Evolutionary conservation across 2,329 filamentous ascomycete genomes (phyloP), one percentile per base, ranked within the genome.

Genomic region (Colletotrichum sp.): DNA sequence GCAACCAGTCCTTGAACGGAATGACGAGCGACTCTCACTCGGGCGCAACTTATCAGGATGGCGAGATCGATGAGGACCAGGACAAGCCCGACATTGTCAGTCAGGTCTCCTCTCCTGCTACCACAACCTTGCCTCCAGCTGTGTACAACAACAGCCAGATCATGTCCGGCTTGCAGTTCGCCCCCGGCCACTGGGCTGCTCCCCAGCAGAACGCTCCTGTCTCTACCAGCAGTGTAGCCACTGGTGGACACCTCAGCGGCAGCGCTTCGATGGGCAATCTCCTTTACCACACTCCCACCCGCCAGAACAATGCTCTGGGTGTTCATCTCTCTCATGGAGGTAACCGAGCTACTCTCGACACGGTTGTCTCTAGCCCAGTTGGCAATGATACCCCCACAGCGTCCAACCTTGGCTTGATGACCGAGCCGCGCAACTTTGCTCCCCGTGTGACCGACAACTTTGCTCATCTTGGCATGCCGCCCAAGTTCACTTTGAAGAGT

Each of bases 381-480:
- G 60, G 71, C 30, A n/a, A 28, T 28, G 60, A 63, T 39, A 78
- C 75, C 28, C 26, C 75, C 10, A 63, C 62, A 32, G 28, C 69
- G 6, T 32, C 57, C 5, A 36, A 77, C 24, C n/a, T 9, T 21
- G 79, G 80, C 5, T 79, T 78, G 44, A 80, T 84, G 65, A 86
- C 85, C 0, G 87, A 87, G 79, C 86, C 87, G 3, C 84, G 85
- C 71, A 86, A 85, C 79, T 87, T 86, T 75, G 84, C 85, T 2
- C 86, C 86, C 6, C 82, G 84, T 7, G 81, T 82, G 8, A 77
- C 81, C 32, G 81, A 80, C 0, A 78, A 79, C n/a, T 76, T 80
- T 8, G 72, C 78, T 39, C 74, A 77, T 6, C 78, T 76, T 32
- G 78, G 81, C 39, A 83, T 85, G 16, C 86, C 86, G 13, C 87